phyloP scores from a whole-genome alignment of 2,329 filamentous ascomycete genomes.

The Clarireedia homoeocarpa region DNA sequence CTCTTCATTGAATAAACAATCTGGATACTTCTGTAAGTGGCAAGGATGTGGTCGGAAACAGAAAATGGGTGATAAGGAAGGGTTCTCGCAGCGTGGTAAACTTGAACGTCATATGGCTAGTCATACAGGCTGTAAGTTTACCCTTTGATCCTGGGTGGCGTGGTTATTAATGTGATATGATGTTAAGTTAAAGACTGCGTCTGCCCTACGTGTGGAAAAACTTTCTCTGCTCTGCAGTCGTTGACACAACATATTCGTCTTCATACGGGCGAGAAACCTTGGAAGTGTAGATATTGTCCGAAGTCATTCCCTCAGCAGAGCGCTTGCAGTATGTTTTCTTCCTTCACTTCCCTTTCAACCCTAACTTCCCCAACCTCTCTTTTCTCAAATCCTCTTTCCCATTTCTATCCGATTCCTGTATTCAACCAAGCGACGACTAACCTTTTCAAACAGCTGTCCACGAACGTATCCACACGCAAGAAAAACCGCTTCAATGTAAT shows the following conservation, averaged over 20 bases:
- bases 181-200: constrained; percentile 49
- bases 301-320: constrained; percentile 61
- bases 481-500: constrained; percentile 53
- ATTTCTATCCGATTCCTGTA: not conserved
- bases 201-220: constrained; percentile 47
- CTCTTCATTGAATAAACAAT: constrained; percentile 36
- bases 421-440: not conserved
- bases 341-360: too few relatives aligned
- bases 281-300: constrained; percentile 45
- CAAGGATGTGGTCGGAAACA: constrained; percentile 41
- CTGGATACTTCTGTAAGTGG: constrained; percentile 50
- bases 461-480: constrained; percentile 55
- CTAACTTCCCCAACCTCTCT: too few relatives aligned
- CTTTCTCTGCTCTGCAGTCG: constrained; percentile 59
- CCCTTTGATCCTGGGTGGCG: not conserved
- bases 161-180: not conserved
- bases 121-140: constrained; percentile 52
- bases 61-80: constrained; percentile 30
- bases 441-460: constrained; percentile 48
- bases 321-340: constrained; percentile 45
- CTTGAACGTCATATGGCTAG: constrained; percentile 57
- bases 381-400: too few relatives aligned
- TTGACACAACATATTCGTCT: constrained; percentile 59
- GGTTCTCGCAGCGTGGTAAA: constrained; percentile 54
- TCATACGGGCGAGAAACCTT: constrained; percentile 59